Conservation (phyloP, 2,329 filamentous ascomycete species). For the Akanthomyces uredinophilus region DNA sequence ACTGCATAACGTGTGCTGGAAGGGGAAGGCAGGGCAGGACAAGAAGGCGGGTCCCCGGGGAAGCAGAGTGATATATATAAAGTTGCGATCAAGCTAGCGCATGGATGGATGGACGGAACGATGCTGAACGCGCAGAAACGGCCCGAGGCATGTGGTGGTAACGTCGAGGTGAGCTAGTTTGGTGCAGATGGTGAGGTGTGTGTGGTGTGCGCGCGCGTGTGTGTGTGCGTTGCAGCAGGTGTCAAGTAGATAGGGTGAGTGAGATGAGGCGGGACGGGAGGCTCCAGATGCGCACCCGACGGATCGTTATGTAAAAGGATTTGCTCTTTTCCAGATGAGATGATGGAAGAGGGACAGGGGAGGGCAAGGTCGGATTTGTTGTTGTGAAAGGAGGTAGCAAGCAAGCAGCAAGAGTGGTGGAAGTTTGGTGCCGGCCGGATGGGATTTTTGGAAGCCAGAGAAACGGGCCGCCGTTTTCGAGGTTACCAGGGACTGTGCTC, state of each 20-base stretch:
- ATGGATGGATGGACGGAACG: slow-evolving; percentile 15
- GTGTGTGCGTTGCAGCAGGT: not conserved
- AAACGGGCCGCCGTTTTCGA: slow-evolving; percentile 12
- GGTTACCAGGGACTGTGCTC: not conserved
- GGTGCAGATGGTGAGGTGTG: not conserved
- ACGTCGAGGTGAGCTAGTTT: slow-evolving; percentile 15
- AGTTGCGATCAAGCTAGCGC: slow-evolving; percentile 15
- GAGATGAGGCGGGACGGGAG: not conserved
- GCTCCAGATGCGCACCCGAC: not conserved
- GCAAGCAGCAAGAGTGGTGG: not conserved
- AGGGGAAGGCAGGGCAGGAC: slow-evolving; percentile 7
- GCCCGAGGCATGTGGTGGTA: slow-evolving; percentile 16
- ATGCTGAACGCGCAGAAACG: slow-evolving; percentile 17
- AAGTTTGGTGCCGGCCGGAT: not conserved
- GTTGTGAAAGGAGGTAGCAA: not conserved
- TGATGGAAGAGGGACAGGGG: not conserved
- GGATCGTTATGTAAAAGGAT: not conserved
- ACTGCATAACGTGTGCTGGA: slow-evolving; percentile 37
- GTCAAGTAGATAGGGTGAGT: not conserved
- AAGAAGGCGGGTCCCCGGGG: slow-evolving; percentile 15
- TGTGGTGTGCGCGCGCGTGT: not conserved
- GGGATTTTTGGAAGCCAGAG: slow-evolving; percentile 8
- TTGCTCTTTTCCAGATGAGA: not conserved
- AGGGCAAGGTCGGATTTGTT: not conserved
- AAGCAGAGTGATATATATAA: slow-evolving; percentile 18